Evolutionary conservation across 768 basidiomycete genomes (phyloP).

Genomic region (Amanita rimosa): DNA sequence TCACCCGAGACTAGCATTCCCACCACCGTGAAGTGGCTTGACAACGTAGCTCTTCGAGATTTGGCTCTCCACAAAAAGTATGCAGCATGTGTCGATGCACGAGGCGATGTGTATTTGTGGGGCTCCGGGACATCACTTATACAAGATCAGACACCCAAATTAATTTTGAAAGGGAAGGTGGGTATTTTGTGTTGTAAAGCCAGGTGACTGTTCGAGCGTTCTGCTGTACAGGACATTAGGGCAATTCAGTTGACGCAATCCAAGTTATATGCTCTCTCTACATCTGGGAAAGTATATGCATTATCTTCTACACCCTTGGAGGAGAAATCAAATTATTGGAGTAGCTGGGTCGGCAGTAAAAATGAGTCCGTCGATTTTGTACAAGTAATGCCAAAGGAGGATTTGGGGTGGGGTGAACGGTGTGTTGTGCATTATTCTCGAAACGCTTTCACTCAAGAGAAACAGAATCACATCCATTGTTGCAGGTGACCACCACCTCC

Average conservation of each 20-base stretch:
- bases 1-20: constrained; percentile 34
- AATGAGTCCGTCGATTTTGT: constrained; percentile 41
- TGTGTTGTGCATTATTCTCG: constrained; percentile 18
- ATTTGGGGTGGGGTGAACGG: constrained; percentile 58
- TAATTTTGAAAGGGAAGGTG: constrained; percentile 60
- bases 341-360: constrained; percentile 44
- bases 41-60: constrained; percentile 63
- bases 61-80: constrained; percentile 54
- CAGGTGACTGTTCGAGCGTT: constrained; percentile 2
- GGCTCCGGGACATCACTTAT: constrained; percentile 45
- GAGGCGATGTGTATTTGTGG: constrained; percentile 82
- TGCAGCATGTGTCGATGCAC: constrained; percentile 67
- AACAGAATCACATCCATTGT: constrained; percentile 62
- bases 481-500: constrained; percentile 59
- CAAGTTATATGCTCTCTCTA: constrained; percentile 69
- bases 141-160: constrained; percentile 25
- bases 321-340: constrained; percentile 37
- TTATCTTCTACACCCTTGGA: constrained; percentile 40
- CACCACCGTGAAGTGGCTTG: constrained; percentile 42
- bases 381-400: constrained; percentile 47
- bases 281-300: constrained; percentile 64
- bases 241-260: constrained; percentile 47
- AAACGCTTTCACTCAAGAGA: not conserved
- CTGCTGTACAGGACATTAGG: constrained; percentile 46
- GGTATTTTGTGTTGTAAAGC: constrained; percentile 7